Evolutionary conservation across 2,329 filamentous ascomycete species (phyloP).

Genomic region (Proliferodiscus dingleyae): DNA sequence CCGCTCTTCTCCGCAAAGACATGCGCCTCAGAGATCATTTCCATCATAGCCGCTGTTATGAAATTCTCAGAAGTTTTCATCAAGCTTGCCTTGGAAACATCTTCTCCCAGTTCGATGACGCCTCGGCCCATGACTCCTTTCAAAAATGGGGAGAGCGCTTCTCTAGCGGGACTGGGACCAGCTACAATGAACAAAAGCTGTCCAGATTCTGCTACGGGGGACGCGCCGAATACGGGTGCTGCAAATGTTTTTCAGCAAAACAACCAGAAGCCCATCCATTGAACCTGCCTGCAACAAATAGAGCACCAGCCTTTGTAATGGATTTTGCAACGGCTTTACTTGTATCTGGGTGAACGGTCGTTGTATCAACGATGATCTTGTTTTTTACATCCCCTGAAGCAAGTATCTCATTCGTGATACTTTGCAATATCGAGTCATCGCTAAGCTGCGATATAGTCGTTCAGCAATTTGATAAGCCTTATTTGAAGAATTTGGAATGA

Average conservation of each 20-base stretch:
- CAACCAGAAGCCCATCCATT: not conserved
- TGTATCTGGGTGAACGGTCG: conserved; percentile 33
- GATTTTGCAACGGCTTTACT: conserved; percentile 31
- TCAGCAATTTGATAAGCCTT: not conserved
- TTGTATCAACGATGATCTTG: conserved; percentile 30
- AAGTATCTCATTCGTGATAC: conserved; percentile 24
- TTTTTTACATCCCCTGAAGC: conserved; percentile 26
- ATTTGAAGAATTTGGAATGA: not conserved
- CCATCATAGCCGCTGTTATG: conserved; percentile 32
- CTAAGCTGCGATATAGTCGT: conserved; percentile 30
- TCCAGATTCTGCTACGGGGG: conserved; percentile 38
- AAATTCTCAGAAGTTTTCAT: conserved; percentile 40
- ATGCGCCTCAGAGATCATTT: conserved; percentile 41
- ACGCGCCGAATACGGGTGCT: conserved; percentile 40
- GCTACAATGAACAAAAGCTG: conserved; percentile 42
- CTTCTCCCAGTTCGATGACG: conserved; percentile 40
- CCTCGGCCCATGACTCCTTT: conserved; percentile 39
- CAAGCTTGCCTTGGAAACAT: conserved; percentile 37
- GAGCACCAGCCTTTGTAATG: conserved; percentile 33
- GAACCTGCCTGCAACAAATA: conserved; percentile 24
- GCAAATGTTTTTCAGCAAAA: conserved; percentile 26
- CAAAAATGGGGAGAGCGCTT: conserved; percentile 36
- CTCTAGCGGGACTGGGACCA: conserved; percentile 32
- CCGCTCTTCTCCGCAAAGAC: conserved; percentile 43
- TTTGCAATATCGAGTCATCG: conserved; percentile 36